phyloP scores from a whole-genome alignment of 23 red algal genomes.

The Gracilariopsis chorda region DNA sequence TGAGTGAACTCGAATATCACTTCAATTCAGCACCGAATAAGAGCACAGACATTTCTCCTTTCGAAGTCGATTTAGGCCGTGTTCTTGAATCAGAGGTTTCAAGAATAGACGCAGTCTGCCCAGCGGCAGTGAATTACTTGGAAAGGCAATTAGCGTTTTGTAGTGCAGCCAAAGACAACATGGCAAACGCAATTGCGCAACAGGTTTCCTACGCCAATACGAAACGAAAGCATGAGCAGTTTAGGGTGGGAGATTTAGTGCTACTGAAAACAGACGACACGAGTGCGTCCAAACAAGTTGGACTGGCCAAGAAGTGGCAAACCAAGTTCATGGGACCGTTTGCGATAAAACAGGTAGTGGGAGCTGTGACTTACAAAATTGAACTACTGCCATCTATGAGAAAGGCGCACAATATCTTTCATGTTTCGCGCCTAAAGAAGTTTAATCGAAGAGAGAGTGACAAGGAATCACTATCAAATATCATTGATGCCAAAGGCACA shows the following conservation, averaged over 20 bases:
- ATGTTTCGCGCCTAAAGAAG: not conserved
- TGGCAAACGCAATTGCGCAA: not conserved
- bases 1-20: slow-evolving; percentile 20
- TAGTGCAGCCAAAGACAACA: not conserved
- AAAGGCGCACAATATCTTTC: slow-evolving; percentile 25
- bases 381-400: slow-evolving; percentile 23
- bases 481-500: slow-evolving; percentile 36
- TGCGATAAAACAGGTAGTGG: not conserved
- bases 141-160: not conserved
- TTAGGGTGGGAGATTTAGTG: not conserved
- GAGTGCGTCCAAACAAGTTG: not conserved
- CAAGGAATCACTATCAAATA: not conserved
- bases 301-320: slow-evolving; percentile 5
- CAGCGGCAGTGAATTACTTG: not conserved
- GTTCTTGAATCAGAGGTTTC: not conserved
- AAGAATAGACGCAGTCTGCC: not conserved
- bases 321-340: slow-evolving; percentile 17
- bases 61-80: slow-evolving; percentile 27
- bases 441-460: not conserved
- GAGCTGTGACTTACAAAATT: slow-evolving; percentile 9
- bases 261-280: not conserved
- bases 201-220: slow-evolving; percentile 6
- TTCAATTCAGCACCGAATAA: slow-evolving; percentile 1
- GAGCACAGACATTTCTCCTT: slow-evolving; percentile 3
- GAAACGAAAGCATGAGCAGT: not conserved